Conservation (phyloP, 495 filamentous ascomycete species). For the Cladorrhinum samala region DNA sequence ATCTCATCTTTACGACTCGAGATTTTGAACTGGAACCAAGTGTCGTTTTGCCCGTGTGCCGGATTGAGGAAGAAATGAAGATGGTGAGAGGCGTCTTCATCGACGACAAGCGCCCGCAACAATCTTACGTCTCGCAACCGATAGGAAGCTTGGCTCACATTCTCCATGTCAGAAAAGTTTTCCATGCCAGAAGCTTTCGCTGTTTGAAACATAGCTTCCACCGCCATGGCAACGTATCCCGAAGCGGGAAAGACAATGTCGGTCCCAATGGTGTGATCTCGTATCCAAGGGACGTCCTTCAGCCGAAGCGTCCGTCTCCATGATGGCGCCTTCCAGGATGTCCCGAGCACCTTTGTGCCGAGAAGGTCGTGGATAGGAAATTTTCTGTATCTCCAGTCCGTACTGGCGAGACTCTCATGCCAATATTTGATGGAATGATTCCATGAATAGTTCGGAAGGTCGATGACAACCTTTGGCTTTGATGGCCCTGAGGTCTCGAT, state of each 20-base stretch:
- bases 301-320: constrained; percentile 40
- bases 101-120: not conserved
- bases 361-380: constrained; percentile 12
- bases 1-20: not conserved
- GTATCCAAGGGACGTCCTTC: constrained; percentile 29
- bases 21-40: constrained; percentile 2
- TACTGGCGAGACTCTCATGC: constrained; percentile 5
- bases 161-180: not conserved
- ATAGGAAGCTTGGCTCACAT: not conserved
- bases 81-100: not conserved
- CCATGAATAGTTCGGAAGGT: constrained; percentile 33
- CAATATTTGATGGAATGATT: constrained; percentile 17
- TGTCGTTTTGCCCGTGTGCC: not conserved
- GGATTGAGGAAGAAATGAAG: not conserved
- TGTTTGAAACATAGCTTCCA: constrained; percentile 14
- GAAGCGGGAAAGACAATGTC: constrained; percentile 16
- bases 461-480: not conserved
- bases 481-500: not conserved
- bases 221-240: constrained; percentile 9
- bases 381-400: not conserved
- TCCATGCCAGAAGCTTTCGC: not conserved
- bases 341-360: constrained; percentile 1
- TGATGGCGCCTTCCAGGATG: constrained; percentile 17
- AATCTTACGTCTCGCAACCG: not conserved
- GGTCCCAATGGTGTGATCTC: constrained; percentile 33